Evolutionary conservation across 176 grass and related monocot genomes (phyloP).

Genomic region (Carex cristatella): DNA sequence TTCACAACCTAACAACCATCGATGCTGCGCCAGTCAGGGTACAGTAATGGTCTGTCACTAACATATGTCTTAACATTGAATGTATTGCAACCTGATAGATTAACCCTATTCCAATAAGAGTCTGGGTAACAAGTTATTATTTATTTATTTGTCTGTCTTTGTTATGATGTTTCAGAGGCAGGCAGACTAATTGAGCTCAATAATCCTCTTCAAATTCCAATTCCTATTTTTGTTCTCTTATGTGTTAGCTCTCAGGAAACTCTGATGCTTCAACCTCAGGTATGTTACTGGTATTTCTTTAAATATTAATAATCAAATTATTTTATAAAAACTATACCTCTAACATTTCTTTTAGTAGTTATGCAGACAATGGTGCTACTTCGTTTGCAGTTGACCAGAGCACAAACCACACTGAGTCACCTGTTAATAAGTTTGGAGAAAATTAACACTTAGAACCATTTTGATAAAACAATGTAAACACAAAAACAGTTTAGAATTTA

Average conservation of each 20-base stretch:
- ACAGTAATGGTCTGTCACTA: not conserved
- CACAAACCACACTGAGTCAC: slow-evolving; percentile 30
- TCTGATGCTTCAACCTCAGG: slow-evolving; percentile 49
- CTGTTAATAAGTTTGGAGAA: slow-evolving; percentile 46
- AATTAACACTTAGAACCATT: no score
- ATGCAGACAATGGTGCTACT: slow-evolving; percentile 40
- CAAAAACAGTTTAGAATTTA: no score
- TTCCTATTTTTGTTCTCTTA: slow-evolving; percentile 76
- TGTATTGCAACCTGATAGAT: not conserved
- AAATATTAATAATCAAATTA: not conserved
- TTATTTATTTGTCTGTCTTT: not conserved
- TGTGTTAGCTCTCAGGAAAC: slow-evolving; percentile 64
- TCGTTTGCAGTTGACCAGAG: slow-evolving; percentile 18
- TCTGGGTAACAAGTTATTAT: not conserved
- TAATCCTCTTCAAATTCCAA: slow-evolving; percentile 85
- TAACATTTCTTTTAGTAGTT: not conserved
- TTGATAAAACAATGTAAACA: no score
- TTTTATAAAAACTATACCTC: slow-evolving; percentile 8
- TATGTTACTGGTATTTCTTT: slow-evolving; percentile 23
- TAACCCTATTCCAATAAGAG: not conserved
- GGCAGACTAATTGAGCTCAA: slow-evolving; percentile 79
- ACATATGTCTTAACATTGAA: not conserved
- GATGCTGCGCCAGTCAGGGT: not conserved
- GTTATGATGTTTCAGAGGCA: slow-evolving; percentile 65
- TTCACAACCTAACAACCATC: not conserved